phyloP scores from a whole-genome alignment of 2,329 filamentous ascomycete species.

The Westerdykella aurantiaca region DNA sequence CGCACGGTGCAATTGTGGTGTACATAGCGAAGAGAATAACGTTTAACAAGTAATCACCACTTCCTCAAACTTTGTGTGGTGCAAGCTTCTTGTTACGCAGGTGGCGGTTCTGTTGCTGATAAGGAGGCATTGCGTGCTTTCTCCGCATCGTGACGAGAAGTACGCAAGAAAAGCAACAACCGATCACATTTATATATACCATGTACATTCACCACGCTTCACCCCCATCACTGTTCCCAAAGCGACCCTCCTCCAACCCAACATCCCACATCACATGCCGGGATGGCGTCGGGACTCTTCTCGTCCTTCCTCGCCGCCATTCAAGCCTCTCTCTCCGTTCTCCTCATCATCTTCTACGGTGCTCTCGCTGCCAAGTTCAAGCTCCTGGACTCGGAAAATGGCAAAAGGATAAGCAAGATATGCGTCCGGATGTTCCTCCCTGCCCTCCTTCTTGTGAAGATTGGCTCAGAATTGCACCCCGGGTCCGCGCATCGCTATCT shows the following conservation, averaged over 20 bases:
- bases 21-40: too few species aligned
- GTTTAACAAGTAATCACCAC: not conserved
- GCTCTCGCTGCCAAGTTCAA: slow-evolving; percentile 44
- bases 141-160: slow-evolving; percentile 9
- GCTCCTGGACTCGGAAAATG: slow-evolving; percentile 43
- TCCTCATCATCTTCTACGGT: slow-evolving; percentile 50
- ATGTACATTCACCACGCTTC: not conserved
- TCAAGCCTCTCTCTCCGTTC: slow-evolving; percentile 50
- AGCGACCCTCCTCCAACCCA: not conserved
- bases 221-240: not conserved
- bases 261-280: not conserved
- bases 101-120: too few species aligned
- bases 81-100: too few species aligned
- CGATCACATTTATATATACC: not conserved
- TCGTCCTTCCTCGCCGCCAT: slow-evolving; percentile 48
- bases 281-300: slow-evolving; percentile 12
- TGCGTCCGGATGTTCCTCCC: slow-evolving; percentile 51
- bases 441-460: slow-evolving; percentile 48
- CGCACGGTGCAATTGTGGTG: too few species aligned
- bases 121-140: slow-evolving; percentile 8
- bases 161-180: slow-evolving; percentile 10
- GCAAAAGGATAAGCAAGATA: slow-evolving; percentile 49
- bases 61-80: too few species aligned
- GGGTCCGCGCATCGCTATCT: slow-evolving; percentile 45
- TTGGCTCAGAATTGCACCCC: slow-evolving; percentile 46